A percentile compares a stretch with the other conserved stretches of the same genome.
These are phyloP conservation scores for Wickerhamomyces sp. DNA, from an alignment of 1,139 yeast genomes.

Conservation along the genomic window DNA sequence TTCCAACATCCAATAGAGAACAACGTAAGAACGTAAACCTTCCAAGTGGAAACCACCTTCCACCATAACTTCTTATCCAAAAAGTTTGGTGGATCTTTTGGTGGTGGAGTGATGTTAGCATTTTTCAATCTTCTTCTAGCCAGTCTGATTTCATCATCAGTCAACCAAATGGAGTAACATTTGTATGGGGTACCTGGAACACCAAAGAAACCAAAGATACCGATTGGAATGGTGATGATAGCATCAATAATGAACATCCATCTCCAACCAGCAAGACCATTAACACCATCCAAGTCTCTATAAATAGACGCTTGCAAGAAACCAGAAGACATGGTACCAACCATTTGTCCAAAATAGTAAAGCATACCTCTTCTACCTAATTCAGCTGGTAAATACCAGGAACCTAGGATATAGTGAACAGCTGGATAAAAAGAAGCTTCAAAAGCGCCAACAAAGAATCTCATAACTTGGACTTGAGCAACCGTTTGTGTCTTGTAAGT, in stretches of 20 bases:
- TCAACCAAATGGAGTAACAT: constrained; percentile 20
- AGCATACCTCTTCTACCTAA: constrained; percentile 46
- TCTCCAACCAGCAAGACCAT: constrained; percentile 65
- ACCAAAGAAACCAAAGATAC: constrained; percentile 49
- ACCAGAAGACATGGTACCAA: constrained; percentile 54
- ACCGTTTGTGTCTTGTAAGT: constrained; percentile 43
- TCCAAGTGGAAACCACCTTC: constrained; percentile 42
- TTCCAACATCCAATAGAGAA: constrained; percentile 56
- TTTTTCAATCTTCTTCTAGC: constrained; percentile 23
- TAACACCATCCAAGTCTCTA: constrained; percentile 41
- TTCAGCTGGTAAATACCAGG: constrained; percentile 64
- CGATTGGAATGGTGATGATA: constrained; percentile 51
- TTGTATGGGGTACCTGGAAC: constrained; percentile 36
- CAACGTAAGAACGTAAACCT: constrained; percentile 39
- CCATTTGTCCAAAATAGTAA: constrained; percentile 52
- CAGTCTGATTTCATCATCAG: constrained; percentile 32
- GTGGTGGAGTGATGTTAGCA: constrained; percentile 11
- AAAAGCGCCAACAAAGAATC: constrained; percentile 60
- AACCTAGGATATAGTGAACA: constrained; percentile 58
- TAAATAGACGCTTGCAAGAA: constrained; percentile 52
- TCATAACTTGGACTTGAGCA: constrained; percentile 46
- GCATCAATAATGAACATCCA: constrained; percentile 79
- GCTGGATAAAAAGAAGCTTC: constrained; percentile 63
- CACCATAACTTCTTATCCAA: constrained; percentile 36
- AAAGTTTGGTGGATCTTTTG: constrained; percentile 18